Conservation (phyloP, 208 protist species). For the Phytomonas sp. region DNA sequence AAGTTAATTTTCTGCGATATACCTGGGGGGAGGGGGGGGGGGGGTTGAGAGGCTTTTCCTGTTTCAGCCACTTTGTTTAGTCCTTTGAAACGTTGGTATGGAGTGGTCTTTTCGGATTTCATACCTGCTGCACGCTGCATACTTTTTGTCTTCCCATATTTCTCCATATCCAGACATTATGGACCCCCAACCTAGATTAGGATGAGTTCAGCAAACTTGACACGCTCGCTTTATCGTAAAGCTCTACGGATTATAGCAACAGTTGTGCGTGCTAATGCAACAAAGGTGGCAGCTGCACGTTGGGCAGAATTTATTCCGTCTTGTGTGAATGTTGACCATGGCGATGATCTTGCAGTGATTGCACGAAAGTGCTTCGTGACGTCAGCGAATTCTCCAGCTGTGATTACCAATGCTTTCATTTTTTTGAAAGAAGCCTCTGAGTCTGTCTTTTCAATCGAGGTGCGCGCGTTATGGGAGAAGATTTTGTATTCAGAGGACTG, state of each 20-base stretch:
- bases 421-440: constrained; percentile 38
- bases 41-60: neutral
- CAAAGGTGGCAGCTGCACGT: neutral
- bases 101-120: neutral
- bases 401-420: constrained; percentile 26
- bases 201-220: constrained; percentile 1
- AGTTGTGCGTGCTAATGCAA: neutral
- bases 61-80: neutral
- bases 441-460: constrained; percentile 32
- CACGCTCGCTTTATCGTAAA: constrained; percentile 20
- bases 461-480: constrained; percentile 34
- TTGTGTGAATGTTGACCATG: constrained; percentile 14
- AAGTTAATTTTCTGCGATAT: neutral
- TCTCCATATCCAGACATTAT: neutral
- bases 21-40: neutral
- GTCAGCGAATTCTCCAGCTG: constrained; percentile 10
- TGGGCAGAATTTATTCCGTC: constrained; percentile 47
- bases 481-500: constrained; percentile 19
- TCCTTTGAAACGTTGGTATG: neutral
- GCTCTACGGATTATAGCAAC: constrained; percentile 13
- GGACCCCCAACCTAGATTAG: neutral
- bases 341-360: constrained; percentile 17
- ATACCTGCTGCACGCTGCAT: neutral
- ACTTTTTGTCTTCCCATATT: neutral
- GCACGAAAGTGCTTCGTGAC: constrained; percentile 25